Base-by-base conservation (phyloP, 257 asterid species). In the Cruciata laevipes region DNA sequence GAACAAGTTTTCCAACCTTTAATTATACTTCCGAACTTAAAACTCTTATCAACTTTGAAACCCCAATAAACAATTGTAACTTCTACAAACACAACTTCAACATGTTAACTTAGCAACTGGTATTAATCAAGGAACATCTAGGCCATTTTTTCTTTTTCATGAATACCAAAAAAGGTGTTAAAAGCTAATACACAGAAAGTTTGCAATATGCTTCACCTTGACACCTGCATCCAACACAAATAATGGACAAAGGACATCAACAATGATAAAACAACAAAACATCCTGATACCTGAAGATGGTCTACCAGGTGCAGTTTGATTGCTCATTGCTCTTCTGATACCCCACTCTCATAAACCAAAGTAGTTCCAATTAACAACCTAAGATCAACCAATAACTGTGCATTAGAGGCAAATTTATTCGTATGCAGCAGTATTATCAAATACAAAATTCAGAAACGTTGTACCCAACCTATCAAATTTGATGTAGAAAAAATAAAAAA, bases 301-400 rank as follows among this genome's bases (percentile, higher is more conserved):
- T 76, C 82, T 80, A 73, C 79, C 82, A 37, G 79, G 77, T 47
- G 77, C 79, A 60, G 89, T 63, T 37, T 76, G 71, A 80, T 71
- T 70, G 81, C 81, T 90, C 95, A 86, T 85, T 73, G 76, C 85
- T 75, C 70, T 78, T 66, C 68, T 74, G 65, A 64, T 69, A 69
- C 49, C 70, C 81, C 67, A 35, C 63, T 71, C 79, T 77, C 80
- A 80, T 82, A 61, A 69, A 69, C 70, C 87, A 83, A 82, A 72
- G 31, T 69, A 74, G 63, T 61, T 42, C 61, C 67, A 69, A 59
- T 61, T 37, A 67, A 65, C 51, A 66, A 73, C 68, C 69, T 52
- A 57, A 31, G 37, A 49, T 61, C 24, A 21, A 72, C 23, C 12
- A 40, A n/a, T n/a, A n/a, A n/a, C n/a, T 59, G 14, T 38, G 31